These are phyloP conservation scores for Pythium vanterpoolii DNA, from an alignment of 352 stramenopile species.

Conservation along the genomic window DNA sequence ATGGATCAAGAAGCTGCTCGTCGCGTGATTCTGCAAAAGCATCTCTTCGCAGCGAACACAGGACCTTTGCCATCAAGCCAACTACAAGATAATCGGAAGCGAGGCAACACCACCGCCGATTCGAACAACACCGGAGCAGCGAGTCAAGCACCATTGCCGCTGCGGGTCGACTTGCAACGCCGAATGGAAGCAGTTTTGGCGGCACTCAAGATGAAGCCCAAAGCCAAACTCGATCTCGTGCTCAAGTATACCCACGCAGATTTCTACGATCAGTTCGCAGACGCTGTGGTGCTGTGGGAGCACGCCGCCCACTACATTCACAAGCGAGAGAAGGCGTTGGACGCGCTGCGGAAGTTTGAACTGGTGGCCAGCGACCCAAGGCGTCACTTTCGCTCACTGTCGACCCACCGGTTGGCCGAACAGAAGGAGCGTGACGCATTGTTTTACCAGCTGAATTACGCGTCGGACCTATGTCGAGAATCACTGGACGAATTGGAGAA, in stretches of 20 bases:
- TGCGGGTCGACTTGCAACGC: constrained; percentile 55
- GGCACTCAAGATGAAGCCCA: constrained; percentile 41
- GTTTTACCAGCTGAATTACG: constrained; percentile 53
- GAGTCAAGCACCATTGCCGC: constrained; percentile 40
- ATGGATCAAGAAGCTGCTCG: constrained; percentile 40
- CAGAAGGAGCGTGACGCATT: constrained; percentile 63
- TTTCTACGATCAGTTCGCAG: constrained; percentile 54
- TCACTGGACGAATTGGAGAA: constrained; percentile 45
- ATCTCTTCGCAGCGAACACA: constrained; percentile 27
- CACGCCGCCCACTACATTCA: constrained; percentile 37
- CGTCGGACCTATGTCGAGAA: constrained; percentile 41
- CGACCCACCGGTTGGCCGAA: constrained; percentile 53
- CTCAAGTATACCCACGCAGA: constrained; percentile 69
- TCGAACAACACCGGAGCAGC: neutral
- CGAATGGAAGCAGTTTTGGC: constrained; percentile 58
- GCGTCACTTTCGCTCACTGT: constrained; percentile 67
- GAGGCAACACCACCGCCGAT: neutral
- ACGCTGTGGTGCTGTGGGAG: constrained; percentile 65
- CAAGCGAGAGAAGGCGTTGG: constrained; percentile 35
- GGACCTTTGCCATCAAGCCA: neutral
- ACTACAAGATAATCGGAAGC: neutral
- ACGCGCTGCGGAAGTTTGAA: constrained; percentile 24
- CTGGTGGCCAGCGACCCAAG: constrained; percentile 60
- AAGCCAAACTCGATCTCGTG: constrained; percentile 63
- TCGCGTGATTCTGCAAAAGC: constrained; percentile 44